Percentiles rank a stretch among this genome's conserved stretches.
phyloP scores from a whole-genome alignment of 208 protist genomes.

The Crithidia expoeki region DNA sequence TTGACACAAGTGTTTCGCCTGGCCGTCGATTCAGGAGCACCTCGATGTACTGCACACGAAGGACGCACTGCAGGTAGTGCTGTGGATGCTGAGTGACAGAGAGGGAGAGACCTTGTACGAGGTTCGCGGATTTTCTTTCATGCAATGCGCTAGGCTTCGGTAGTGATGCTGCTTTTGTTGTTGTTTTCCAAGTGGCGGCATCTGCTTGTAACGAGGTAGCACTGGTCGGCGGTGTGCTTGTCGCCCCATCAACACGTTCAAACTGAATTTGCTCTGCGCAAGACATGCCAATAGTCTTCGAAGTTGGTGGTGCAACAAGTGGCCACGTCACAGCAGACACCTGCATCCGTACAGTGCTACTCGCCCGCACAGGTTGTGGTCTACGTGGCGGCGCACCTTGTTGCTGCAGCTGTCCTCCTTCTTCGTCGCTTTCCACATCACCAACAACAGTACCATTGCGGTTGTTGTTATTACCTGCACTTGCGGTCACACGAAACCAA shows the following conservation, averaged over 20 bases:
- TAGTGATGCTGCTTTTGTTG: not conserved
- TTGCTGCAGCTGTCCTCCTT: not conserved
- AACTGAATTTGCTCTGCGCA: not conserved
- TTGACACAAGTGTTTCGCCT: slow-evolving; percentile 33
- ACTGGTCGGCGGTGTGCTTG: not conserved
- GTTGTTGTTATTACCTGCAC: not conserved
- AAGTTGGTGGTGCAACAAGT: not conserved
- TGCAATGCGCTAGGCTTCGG: not conserved
- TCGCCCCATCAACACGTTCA: not conserved
- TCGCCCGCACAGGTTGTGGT: not conserved
- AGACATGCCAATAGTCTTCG: not conserved
- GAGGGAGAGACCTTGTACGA: slow-evolving; percentile 14
- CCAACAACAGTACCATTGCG: not conserved
- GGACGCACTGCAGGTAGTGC: slow-evolving; percentile 34
- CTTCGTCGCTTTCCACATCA: not conserved
- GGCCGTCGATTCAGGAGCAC: slow-evolving; percentile 45
- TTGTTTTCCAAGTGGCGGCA: not conserved
- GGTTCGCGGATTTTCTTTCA: slow-evolving; percentile 5
- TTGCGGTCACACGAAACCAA: slow-evolving; percentile 8
- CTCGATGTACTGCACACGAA: slow-evolving; percentile 55
- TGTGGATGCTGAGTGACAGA: slow-evolving; percentile 21
- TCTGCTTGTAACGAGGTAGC: not conserved
- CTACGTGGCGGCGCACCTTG: not conserved
- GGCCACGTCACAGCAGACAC: slow-evolving; percentile 38
- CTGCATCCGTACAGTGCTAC: not conserved